Percentiles rank a stretch among this genome's conserved stretches.
Conservation (phyloP, 495 filamentous ascomycete species). For the Usnea hakonensis region DNA sequence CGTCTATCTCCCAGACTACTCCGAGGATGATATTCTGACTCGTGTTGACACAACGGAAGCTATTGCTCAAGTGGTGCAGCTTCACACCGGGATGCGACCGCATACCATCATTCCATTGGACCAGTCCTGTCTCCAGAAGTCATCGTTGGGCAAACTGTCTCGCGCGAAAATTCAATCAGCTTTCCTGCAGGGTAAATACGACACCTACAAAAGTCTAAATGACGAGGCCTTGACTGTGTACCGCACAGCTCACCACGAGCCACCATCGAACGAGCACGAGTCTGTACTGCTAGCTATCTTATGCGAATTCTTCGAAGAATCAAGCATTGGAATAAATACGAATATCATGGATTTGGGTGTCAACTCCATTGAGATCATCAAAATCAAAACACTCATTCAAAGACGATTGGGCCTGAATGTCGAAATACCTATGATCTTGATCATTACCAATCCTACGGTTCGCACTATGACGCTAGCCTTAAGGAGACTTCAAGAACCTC, state of each 20-base stretch:
- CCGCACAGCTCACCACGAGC: slow-evolving; percentile 1
- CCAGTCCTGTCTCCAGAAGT: slow-evolving; percentile 24
- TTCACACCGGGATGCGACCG: slow-evolving; percentile 6
- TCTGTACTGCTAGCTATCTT: slow-evolving; percentile 21
- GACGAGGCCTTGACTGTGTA: slow-evolving; percentile 21
- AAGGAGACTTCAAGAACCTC: slow-evolving; percentile 8
- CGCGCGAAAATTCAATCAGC: slow-evolving; percentile 31
- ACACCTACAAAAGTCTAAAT: slow-evolving; percentile 17
- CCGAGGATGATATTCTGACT: background rate
- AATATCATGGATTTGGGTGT: slow-evolving; percentile 37
- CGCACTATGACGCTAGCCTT: slow-evolving; percentile 29
- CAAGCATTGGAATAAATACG: slow-evolving; percentile 25
- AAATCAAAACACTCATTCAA: slow-evolving; percentile 24
- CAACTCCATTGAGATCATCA: slow-evolving; percentile 40
- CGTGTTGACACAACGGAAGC: slow-evolving; percentile 5
- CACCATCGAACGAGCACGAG: background rate
- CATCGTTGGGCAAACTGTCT: slow-evolving; percentile 46
- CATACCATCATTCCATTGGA: slow-evolving; percentile 25
- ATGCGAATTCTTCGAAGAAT: slow-evolving; percentile 17
- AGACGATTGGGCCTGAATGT: slow-evolving; percentile 10
- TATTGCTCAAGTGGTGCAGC: background rate
- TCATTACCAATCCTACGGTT: slow-evolving; percentile 34
- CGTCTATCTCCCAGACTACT: slow-evolving; percentile 29
- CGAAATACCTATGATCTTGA: slow-evolving; percentile 23
- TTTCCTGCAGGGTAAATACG: slow-evolving; percentile 31